A percentile compares a stretch with the other conserved stretches of the same genome.
phyloP scores from a whole-genome alignment of 2,329 filamentous ascomycete genomes.

The Chrysoporthe austroafricana region DNA sequence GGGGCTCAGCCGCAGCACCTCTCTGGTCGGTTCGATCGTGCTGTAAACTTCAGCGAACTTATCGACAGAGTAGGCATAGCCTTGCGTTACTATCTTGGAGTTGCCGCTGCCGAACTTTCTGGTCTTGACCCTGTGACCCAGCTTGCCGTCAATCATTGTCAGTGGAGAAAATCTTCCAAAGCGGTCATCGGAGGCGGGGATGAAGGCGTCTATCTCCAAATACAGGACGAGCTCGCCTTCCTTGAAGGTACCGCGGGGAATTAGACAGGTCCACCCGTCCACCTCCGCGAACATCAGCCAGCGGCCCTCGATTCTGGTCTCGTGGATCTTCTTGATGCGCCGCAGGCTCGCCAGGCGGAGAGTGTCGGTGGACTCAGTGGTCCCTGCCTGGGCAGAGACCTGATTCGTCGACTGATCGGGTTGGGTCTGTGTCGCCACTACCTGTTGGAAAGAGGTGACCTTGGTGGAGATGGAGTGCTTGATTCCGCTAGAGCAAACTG shows the following conservation, averaged over 20 bases:
- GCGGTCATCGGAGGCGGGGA: slow-evolving; percentile 30
- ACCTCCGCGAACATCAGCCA: slow-evolving; percentile 28
- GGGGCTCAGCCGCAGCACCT: slow-evolving; percentile 7
- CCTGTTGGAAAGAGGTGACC: neutral
- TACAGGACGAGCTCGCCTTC: slow-evolving; percentile 33
- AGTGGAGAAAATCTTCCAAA: slow-evolving; percentile 1
- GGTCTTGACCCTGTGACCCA: slow-evolving; percentile 32
- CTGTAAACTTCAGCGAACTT: slow-evolving; percentile 30
- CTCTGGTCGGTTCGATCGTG: slow-evolving; percentile 7
- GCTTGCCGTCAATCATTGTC: slow-evolving; percentile 27
- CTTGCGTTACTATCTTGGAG: slow-evolving; percentile 32
- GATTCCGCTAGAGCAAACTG: neutral
- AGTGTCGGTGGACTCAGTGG: neutral
- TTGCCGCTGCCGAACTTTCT: slow-evolving; percentile 20
- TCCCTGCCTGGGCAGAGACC: neutral
- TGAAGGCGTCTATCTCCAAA: slow-evolving; percentile 36
- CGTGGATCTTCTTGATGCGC: slow-evolving; percentile 23
- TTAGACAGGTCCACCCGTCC: slow-evolving; percentile 36
- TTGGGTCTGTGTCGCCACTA: neutral
- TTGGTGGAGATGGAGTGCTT: neutral
- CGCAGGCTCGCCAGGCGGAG: slow-evolving; percentile 25
- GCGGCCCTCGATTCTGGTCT: slow-evolving; percentile 9
- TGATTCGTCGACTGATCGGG: neutral
- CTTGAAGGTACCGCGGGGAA: slow-evolving; percentile 28
- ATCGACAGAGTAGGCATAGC: slow-evolving; percentile 26